These are phyloP conservation scores for Coemansia sp. DNA, from an alignment of 192 early-diverging fungal species.

Conservation along the genomic window DNA sequence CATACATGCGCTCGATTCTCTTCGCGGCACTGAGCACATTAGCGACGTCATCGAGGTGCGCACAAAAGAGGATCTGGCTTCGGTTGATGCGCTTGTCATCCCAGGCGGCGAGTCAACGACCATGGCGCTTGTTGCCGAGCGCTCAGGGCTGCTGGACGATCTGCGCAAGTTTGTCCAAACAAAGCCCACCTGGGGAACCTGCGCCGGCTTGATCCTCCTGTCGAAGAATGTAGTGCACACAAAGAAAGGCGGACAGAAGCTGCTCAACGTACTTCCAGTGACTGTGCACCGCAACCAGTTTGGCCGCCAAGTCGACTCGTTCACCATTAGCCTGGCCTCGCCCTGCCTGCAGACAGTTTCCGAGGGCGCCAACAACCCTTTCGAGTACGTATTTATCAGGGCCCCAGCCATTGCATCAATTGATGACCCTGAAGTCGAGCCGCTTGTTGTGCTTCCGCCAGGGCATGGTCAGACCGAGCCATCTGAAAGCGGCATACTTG, in stretches of 20 bases:
- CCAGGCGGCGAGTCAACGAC: constrained; percentile 96
- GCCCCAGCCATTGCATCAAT: constrained; percentile 83
- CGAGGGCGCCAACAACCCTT: constrained; percentile 25
- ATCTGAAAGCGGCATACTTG: constrained; percentile 65
- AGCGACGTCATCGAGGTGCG: constrained; percentile 59
- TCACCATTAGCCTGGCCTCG: constrained; percentile 71
- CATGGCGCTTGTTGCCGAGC: constrained; percentile 91
- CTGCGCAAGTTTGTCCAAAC: constrained; percentile 76
- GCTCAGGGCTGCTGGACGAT: constrained; percentile 76
- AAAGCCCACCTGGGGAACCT: constrained; percentile 91
- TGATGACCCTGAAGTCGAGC: constrained; percentile 70
- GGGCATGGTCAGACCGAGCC: constrained; percentile 55
- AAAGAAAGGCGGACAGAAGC: constrained; percentile 84
- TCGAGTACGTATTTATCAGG: constrained; percentile 89
- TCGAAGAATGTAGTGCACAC: constrained; percentile 71
- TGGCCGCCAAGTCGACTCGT: constrained; percentile 91
- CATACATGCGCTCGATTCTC: constrained; percentile 73
- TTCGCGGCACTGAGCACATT: constrained; percentile 61
- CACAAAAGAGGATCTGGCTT: constrained; percentile 68
- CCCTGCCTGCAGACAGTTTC: constrained; percentile 44
- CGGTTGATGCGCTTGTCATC: constrained; percentile 87
- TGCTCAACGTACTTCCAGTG: constrained; percentile 81
- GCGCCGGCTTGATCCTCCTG: constrained; percentile 95
- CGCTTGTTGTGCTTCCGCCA: constrained; percentile 67
- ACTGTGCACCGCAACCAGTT: constrained; percentile 93